Percentiles rank a stretch among this genome's conserved stretches.
Evolutionary conservation across 106 monocot species (phyloP).

Genomic region (Narthecium ossifragum): DNA sequence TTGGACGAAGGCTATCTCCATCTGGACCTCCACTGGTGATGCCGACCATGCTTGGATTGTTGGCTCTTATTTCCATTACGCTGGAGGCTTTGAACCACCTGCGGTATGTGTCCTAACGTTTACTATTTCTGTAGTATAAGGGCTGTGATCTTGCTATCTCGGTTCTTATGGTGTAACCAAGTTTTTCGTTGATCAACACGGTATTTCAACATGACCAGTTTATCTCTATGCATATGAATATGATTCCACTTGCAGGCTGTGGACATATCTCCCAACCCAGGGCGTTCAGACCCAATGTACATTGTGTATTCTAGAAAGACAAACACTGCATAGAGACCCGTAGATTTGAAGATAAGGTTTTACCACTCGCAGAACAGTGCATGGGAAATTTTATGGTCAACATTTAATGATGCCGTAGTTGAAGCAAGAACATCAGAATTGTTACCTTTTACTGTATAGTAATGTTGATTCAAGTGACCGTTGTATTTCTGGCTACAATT

Average conservation of each 20-base stretch:
- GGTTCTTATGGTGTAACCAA: background rate
- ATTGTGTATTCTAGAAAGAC: slow-evolving; percentile 73
- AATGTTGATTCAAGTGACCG: no score
- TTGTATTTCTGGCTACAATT: no score
- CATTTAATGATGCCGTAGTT: no score
- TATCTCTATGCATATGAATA: no score
- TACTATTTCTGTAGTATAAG: background rate
- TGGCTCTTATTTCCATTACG: slow-evolving; percentile 91
- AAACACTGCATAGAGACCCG: slow-evolving; percentile 22
- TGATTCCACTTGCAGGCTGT: slow-evolving; percentile 50
- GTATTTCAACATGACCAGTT: no score
- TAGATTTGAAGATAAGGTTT: no score
- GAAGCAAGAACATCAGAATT: no score
- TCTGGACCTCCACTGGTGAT: slow-evolving; percentile 96
- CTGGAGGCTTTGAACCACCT: slow-evolving; percentile 89
- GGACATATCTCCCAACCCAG: slow-evolving; percentile 90
- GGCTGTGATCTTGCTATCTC: no score
- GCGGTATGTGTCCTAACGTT: slow-evolving; percentile 42
- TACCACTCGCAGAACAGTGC: no score
- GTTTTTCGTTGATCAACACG: background rate
- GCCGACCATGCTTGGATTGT: slow-evolving; percentile 92
- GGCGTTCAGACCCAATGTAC: slow-evolving; percentile 91
- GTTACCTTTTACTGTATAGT: no score
- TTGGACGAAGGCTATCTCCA: slow-evolving; percentile 96
- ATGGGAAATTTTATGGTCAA: no score